phyloP scores from a whole-genome alignment of 148 eudicot genomes.

The Pouteria glomerata region DNA sequence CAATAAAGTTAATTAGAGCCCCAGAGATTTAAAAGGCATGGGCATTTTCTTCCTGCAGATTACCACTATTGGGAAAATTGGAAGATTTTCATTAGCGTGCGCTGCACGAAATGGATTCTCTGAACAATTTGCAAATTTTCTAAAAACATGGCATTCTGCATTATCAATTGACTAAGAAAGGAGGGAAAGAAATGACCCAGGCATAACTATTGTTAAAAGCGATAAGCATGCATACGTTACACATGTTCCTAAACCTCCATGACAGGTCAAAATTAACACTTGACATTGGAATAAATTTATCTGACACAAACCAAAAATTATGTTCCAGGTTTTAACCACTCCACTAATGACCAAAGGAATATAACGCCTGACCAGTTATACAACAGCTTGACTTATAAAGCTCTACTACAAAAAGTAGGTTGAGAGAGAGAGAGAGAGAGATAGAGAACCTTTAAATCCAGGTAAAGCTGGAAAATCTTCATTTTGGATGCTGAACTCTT shows the following conservation, averaged over 20 bases:
- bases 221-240: background rate
- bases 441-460: conserved; percentile 71
- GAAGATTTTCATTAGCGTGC: background rate
- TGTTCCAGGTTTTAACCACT: background rate
- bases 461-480: conserved; percentile 99
- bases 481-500: conserved; percentile 95
- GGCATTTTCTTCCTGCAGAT: background rate
- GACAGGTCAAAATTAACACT: background rate
- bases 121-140: background rate
- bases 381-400: background rate
- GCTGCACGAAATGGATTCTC: background rate
- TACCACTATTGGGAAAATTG: background rate
- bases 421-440: background rate
- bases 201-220: background rate
- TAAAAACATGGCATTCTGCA: background rate
- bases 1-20: background rate
- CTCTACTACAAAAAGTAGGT: background rate
- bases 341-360: background rate
- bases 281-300: background rate
- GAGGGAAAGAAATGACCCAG: background rate
- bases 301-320: background rate
- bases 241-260: background rate
- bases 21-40: background rate
- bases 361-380: background rate
- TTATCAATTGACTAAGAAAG: background rate